Conservation (phyloP, 495 filamentous ascomycete species). For the Penicillium paradoxum region DNA sequence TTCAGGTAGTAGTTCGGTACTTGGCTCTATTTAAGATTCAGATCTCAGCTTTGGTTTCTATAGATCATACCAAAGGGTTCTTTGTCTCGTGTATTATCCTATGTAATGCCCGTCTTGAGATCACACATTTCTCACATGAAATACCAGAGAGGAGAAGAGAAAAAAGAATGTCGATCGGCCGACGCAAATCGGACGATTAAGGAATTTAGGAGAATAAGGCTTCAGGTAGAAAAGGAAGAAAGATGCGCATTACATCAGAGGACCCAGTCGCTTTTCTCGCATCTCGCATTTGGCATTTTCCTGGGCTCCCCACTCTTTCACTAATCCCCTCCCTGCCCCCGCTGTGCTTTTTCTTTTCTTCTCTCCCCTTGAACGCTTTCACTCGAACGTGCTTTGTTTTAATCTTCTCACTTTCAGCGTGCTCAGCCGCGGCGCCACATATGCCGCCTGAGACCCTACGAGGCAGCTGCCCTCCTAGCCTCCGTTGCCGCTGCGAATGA, state of each 20-base stretch:
- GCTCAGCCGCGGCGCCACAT: conserved; percentile 26
- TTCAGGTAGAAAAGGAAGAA: neutral
- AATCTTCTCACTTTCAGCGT: conserved; percentile 8
- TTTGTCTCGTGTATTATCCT: neutral
- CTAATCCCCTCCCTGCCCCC: conserved; percentile 20
- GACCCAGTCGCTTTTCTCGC: conserved; percentile 2
- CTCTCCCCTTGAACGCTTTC: neutral
- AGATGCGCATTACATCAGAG: conserved; percentile 21
- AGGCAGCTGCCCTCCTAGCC: conserved; percentile 36
- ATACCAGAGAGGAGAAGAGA: too few relatives aligned
- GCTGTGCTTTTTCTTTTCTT: conserved; percentile 11
- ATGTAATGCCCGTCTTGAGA: neutral
- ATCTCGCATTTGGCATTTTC: conserved; percentile 33
- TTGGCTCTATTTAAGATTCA: neutral
- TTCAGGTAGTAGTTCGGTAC: neutral
- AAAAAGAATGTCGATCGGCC: conserved; percentile 17
- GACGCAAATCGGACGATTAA: neutral
- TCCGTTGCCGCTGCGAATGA: conserved; percentile 26
- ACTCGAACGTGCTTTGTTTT: neutral
- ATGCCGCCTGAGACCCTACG: conserved; percentile 35
- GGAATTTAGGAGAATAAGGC: neutral
- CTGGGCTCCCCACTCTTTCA: conserved; percentile 35
- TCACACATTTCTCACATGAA: neutral
- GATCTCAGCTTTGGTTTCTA: neutral
- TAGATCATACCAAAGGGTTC: neutral